Percentiles rank a stretch among this genome's conserved stretches.
These are phyloP conservation scores for Bothriochloa decipiens DNA, from an alignment of 176 grass and related monocot species.

Conservation along the genomic window DNA sequence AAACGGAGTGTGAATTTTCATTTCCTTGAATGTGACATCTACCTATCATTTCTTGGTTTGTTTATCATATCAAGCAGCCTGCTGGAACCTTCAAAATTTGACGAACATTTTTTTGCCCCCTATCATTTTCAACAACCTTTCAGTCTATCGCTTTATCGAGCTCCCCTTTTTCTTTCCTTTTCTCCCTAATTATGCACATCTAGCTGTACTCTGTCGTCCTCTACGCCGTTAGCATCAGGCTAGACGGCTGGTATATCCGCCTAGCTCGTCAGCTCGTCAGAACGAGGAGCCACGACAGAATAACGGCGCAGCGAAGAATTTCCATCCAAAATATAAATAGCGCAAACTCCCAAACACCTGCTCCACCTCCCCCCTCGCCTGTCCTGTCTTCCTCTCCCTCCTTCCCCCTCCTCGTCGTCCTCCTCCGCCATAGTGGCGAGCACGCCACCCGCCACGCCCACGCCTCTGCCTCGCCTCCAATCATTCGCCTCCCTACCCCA, in stretches of 20 bases:
- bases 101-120: neutral
- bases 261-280: conserved; percentile 6
- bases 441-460: conserved; percentile 47
- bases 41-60: neutral
- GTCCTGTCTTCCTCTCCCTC: neutral
- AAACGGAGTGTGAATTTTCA: neutral
- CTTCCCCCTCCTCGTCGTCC: neutral
- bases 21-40: neutral
- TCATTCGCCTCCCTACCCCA: conserved; percentile 36
- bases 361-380: conserved; percentile 14
- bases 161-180: neutral
- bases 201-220: conserved; percentile 9
- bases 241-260: neutral
- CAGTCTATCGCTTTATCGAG: neutral
- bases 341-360: conserved; percentile 30
- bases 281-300: conserved; percentile 25
- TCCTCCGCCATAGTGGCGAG: conserved; percentile 41
- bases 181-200: conserved; percentile 11
- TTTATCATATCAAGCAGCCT: neutral
- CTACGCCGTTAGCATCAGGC: neutral
- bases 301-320: neutral
- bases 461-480: conserved; percentile 22
- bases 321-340: conserved; percentile 33
- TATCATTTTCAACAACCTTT: neutral
- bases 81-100: conserved; percentile 29